Base-by-base conservation (phyloP, 768 basidiomycete genomes). In the Boletellus ananiceps region DNA sequence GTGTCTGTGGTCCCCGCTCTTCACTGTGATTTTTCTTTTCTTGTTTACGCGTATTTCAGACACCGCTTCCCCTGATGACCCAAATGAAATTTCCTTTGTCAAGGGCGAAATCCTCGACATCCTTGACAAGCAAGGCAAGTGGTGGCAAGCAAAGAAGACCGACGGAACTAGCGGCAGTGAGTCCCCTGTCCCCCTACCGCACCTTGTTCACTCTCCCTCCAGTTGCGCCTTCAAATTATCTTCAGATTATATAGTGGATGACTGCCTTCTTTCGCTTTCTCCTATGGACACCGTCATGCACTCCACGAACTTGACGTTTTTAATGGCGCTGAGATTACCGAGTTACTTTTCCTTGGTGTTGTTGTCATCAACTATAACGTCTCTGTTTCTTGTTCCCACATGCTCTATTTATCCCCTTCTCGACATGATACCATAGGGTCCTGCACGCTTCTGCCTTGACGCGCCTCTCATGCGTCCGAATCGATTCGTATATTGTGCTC, bases 101-200 rank as follows among this genome's bases (percentile, higher is more conserved):
- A 97, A 97, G 67, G 92, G 93, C 46, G 95, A 97, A 62, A 74
- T 92, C 35, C 79, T 98, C 54, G 93, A 96, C 54, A 87, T 98
- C 47, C 67, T 93, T 49, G 94, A 98, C 70, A 93, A 91, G 69
- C 82, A 89, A 60, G 89, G 89, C 43, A 90, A 92, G 64, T 92
- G 91, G 91, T 93, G 91, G 91, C 89, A 90, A 61, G 87, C 89
- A 32, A 83, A 71, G 62, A 93, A 87, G 69, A 58, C 75, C 15
- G 91, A 93, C 64, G 91, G 88, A 45, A 64, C 73, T 38, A 62
- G 81, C 56, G 88, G 88, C 74, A 91, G 88, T 90, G 65, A 70
- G 88, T 83, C 1, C 3, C 27, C 1, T 46, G 33, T 33, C 13
- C 15, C 34, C 34, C 33, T 14, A 16, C 15, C 7, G 39, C 25